These are phyloP conservation scores for Cyamopsis tetragonoloba DNA, from an alignment of 306 rosid species.

Conservation along the genomic window DNA sequence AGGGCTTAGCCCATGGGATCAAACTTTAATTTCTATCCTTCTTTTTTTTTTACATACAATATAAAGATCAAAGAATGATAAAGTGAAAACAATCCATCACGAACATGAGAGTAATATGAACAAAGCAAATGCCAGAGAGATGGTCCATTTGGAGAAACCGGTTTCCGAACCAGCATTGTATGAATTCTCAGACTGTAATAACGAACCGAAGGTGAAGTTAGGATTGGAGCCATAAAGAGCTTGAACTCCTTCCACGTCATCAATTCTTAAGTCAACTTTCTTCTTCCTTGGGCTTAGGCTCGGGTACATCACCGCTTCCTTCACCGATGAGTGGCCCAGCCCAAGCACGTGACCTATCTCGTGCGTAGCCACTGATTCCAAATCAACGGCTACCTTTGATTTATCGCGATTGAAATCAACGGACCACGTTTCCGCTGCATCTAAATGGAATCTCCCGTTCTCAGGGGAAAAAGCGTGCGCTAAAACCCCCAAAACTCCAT, in stretches of 20 bases:
- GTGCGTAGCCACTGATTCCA: slow-evolving; percentile 93
- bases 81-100: not conserved
- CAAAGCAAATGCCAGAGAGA: slow-evolving; percentile 19
- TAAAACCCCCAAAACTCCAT: slow-evolving; percentile 78
- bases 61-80: slow-evolving; percentile 22
- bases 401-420: slow-evolving; percentile 51
- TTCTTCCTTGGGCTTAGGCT: slow-evolving; percentile 68
- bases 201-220: slow-evolving; percentile 52
- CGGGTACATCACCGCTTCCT: slow-evolving; percentile 90
- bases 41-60: slow-evolving; percentile 7
- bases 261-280: slow-evolving; percentile 64
- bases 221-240: slow-evolving; percentile 87
- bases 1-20: slow-evolving; percentile 25
- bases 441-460: slow-evolving; percentile 86
- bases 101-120: slow-evolving; percentile 19
- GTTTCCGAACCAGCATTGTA: slow-evolving; percentile 25
- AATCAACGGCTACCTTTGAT: slow-evolving; percentile 81
- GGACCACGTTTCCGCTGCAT: slow-evolving; percentile 83
- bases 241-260: slow-evolving; percentile 91
- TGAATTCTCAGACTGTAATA: slow-evolving; percentile 51
- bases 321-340: slow-evolving; percentile 67
- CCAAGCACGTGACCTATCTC: slow-evolving; percentile 98
- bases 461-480: slow-evolving; percentile 93
- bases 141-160: slow-evolving; percentile 23
- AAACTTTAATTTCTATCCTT: slow-evolving; percentile 11